Base-by-base conservation (phyloP, 495 filamentous ascomycete genomes). In the Aspergillus leporis region DNA sequence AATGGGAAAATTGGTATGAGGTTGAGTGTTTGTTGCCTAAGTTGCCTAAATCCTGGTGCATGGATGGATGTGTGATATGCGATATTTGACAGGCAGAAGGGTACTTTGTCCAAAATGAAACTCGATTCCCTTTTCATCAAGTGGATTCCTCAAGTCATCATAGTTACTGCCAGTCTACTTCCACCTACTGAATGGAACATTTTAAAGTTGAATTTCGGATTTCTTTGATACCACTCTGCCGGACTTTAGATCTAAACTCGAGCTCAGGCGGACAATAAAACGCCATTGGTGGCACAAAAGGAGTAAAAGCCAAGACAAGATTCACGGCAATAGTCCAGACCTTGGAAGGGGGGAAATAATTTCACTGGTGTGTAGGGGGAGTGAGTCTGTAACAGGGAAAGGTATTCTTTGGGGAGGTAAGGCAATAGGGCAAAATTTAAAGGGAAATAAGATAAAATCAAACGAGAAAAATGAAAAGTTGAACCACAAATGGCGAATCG, bases 361-460 rank as follows among this genome's bases (percentile, higher is more conserved):
- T 56, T 56, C 50, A 62, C 55, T 52, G 51, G 56, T 56, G 54
- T 46, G 56, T 58, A 38, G 55, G 48, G 59, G 47, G 30, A 40
- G 53, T 46, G 57, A 61, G 55, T 60, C 45, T 57, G 46, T 18
- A 53, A 51, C 63, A 61, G 62, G 58, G 60, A 65, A 65, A 68
- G 66, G 66, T 68, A 66, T 64, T 65, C 66, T 65, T 68, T 65
- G 66, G 49, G 65, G 53, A 61, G 56, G 64, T 56, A 55, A 61
- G 58, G 53, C 61, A 64, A 64, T 66, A 69, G 66, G 56, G 63
- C 64, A 63, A 61, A 64, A 41, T 50, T 23, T 47, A 49, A 50
- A 38, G 51, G 32, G 25, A 53, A 61, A 61, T 64, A 46, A 40
- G 36, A 53, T 58, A 43, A 55, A 60, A 61, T 54, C 18, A 36